These are phyloP conservation scores for Colletotrichum theobromicola DNA, from an alignment of 2,329 filamentous ascomycete genomes.

Conservation along the genomic window DNA sequence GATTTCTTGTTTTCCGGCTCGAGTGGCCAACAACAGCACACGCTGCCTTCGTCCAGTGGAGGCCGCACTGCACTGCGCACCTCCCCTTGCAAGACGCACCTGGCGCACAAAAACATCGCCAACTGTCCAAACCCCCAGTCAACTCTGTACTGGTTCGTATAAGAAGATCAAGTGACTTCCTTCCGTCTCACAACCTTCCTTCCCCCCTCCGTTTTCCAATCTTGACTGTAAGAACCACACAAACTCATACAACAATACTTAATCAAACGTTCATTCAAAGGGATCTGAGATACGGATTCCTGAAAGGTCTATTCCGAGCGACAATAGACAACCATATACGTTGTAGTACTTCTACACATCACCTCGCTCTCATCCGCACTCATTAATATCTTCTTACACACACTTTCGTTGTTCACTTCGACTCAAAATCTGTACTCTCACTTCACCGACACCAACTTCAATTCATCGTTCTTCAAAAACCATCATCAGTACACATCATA, in stretches of 20 bases:
- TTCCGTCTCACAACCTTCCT: not conserved
- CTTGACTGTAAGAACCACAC: not conserved
- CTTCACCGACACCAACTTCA: not conserved
- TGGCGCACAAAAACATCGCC: conserved; percentile 20
- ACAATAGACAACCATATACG: not conserved
- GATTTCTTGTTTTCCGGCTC: conserved; percentile 4
- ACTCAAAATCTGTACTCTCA: not conserved
- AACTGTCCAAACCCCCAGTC: not conserved
- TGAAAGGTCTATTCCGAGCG: not conserved
- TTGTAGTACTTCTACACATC: not conserved
- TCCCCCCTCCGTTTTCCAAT: not conserved
- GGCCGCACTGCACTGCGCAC: too few species aligned
- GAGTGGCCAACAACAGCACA: conserved; percentile 10
- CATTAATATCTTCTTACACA: not conserved
- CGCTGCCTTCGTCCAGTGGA: conserved; percentile 16
- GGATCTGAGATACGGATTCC: not conserved
- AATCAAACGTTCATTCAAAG: conserved; percentile 7
- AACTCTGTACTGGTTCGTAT: not conserved
- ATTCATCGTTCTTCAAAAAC: not conserved
- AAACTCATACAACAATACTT: not conserved
- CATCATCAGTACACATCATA: not conserved
- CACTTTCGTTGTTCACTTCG: not conserved
- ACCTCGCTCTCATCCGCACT: not conserved
- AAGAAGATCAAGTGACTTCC: conserved; percentile 20
- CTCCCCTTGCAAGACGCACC: not conserved